Evolutionary conservation across 1,284 basidiomycete genomes (phyloP).

Genomic region (Fistulinella cinereoalba): DNA sequence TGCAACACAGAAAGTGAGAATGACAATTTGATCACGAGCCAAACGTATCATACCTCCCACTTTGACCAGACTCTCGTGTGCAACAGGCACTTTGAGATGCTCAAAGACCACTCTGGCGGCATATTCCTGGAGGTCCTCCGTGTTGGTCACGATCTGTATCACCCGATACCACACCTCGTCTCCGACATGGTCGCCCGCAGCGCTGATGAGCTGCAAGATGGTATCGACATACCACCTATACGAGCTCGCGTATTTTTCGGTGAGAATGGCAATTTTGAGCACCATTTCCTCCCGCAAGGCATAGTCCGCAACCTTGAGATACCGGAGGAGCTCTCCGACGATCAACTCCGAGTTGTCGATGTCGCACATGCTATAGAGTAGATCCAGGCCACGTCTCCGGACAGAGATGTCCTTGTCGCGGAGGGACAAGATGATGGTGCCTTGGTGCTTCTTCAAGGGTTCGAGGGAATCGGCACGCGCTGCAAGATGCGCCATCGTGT

Average conservation of each 20-base stretch:
- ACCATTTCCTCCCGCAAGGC: conserved; percentile 98
- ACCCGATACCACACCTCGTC: conserved; percentile 99
- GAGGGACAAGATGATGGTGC: conserved; percentile 90
- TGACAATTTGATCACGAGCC: neutral
- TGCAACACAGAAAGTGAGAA: conserved; percentile 30
- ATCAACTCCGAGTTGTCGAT: conserved; percentile 92
- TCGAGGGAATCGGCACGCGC: conserved; percentile 88
- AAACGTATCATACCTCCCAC: conserved; percentile 69
- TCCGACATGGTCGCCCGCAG: conserved; percentile 97
- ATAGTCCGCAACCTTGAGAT: conserved; percentile 93
- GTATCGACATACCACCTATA: conserved; percentile 98
- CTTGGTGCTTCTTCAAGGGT: conserved; percentile 93
- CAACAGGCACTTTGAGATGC: conserved; percentile 83
- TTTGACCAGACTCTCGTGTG: conserved; percentile 97
- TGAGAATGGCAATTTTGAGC: conserved; percentile 96
- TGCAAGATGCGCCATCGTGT: conserved; percentile 98
- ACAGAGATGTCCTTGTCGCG: conserved; percentile 98
- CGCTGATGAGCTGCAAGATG: conserved; percentile 90
- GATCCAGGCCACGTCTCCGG: conserved; percentile 88
- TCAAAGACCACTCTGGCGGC: conserved; percentile 93
- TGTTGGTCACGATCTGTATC: conserved; percentile 97
- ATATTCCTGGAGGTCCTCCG: conserved; percentile 94
- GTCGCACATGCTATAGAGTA: conserved; percentile 99
- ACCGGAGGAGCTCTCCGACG: conserved; percentile 91
- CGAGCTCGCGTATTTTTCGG: conserved; percentile 93